Evolutionary conservation across 192 early-diverging fungal species (phyloP).

Genomic region (Backusella morwellensis): DNA sequence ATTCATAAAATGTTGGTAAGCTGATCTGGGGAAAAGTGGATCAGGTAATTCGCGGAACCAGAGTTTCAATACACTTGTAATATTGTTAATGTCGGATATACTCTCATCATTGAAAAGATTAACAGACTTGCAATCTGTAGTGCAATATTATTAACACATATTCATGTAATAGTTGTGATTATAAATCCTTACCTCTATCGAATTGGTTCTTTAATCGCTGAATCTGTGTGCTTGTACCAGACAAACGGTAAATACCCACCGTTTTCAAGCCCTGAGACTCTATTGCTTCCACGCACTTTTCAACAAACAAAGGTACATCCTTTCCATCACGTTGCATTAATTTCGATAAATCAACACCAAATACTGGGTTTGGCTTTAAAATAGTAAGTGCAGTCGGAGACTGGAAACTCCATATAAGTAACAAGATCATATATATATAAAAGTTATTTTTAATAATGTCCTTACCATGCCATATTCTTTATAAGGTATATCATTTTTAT

Average conservation of each 20-base stretch:
- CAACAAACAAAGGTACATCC: slow-evolving; percentile 75
- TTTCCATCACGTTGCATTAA: slow-evolving; percentile 70
- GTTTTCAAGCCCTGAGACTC: slow-evolving; percentile 71
- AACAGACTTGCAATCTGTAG: slow-evolving; percentile 58
- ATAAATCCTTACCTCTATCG: slow-evolving; percentile 58
- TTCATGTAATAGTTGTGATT: neutral
- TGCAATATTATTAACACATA: neutral
- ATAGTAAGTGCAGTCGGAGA: slow-evolving; percentile 55
- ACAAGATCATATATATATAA: neutral
- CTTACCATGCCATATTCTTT: slow-evolving; percentile 43
- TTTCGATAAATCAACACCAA: slow-evolving; percentile 75
- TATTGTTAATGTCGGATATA: slow-evolving; percentile 75
- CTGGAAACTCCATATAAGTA: slow-evolving; percentile 22
- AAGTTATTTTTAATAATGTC: slow-evolving; percentile 12
- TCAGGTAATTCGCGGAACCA: slow-evolving; percentile 96
- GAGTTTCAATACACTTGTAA: slow-evolving; percentile 85
- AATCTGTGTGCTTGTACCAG: slow-evolving; percentile 76
- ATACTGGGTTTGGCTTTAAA: slow-evolving; percentile 71
- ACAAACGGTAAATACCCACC: slow-evolving; percentile 89
- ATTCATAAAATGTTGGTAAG: slow-evolving; percentile 68
- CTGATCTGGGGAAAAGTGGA: slow-evolving; percentile 68
- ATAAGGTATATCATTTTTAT: slow-evolving; percentile 42
- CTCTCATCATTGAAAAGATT: slow-evolving; percentile 61
- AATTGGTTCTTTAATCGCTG: slow-evolving; percentile 70
- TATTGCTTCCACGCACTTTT: slow-evolving; percentile 78